Evolutionary conservation across 768 basidiomycete species (phyloP).

Genomic region (Pleurotus tuber-regium): DNA sequence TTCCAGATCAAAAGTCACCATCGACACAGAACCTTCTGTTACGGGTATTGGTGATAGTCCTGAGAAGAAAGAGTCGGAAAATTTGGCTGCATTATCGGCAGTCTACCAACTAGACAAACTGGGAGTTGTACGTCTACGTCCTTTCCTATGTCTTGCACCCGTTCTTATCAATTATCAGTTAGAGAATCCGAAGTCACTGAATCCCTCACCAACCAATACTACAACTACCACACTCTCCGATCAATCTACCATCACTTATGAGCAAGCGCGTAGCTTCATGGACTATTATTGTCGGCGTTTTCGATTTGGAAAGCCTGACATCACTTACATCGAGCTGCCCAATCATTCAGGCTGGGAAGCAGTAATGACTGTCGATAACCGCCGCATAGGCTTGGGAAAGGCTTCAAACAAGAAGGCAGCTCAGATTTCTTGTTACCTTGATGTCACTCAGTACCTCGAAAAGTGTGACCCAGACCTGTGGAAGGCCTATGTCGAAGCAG

Average conservation of each 20-base stretch:
- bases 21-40: slow-evolving; percentile 39
- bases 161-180: slow-evolving; percentile 25
- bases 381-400: slow-evolving; percentile 79
- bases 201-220: slow-evolving; percentile 14
- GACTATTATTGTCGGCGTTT: slow-evolving; percentile 90
- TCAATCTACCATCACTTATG: slow-evolving; percentile 59
- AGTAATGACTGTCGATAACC: slow-evolving; percentile 70
- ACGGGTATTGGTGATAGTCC: slow-evolving; percentile 61
- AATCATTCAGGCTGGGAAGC: slow-evolving; percentile 63
- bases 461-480: slow-evolving; percentile 80
- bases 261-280: slow-evolving; percentile 85
- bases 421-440: slow-evolving; percentile 72
- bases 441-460: slow-evolving; percentile 86
- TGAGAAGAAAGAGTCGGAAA: slow-evolving; percentile 63
- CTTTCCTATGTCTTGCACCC: neutral
- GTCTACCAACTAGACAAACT: slow-evolving; percentile 64
- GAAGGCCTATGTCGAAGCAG: slow-evolving; percentile 62
- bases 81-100: slow-evolving; percentile 74
- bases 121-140: slow-evolving; percentile 54
- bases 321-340: slow-evolving; percentile 45
- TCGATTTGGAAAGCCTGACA: slow-evolving; percentile 68
- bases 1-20: slow-evolving; percentile 15
- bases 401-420: slow-evolving; percentile 71
- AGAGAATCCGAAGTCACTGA: slow-evolving; percentile 33
- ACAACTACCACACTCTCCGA: slow-evolving; percentile 48